A percentile compares a stretch with the other conserved stretches of the same genome.
These are phyloP conservation scores for Parietaria judaica DNA, from an alignment of 306 rosid genomes.

Conservation along the genomic window DNA sequence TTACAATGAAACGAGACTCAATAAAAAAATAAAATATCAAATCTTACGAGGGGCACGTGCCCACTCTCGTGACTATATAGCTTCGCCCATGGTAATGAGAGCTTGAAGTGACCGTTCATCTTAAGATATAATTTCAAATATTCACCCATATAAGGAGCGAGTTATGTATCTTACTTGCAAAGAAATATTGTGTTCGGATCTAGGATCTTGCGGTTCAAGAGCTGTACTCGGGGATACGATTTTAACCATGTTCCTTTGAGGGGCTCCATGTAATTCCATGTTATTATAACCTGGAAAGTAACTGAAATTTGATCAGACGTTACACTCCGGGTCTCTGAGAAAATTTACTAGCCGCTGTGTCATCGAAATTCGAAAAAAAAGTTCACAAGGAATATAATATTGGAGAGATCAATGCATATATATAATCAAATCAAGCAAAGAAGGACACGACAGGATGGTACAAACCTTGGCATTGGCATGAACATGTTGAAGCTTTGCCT, in stretches of 20 bases:
- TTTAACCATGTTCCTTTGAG: background rate
- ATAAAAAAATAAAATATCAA: too few relatives aligned
- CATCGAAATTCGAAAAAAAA: background rate
- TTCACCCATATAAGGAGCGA: too few relatives aligned
- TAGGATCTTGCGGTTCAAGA: background rate
- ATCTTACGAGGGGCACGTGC: too few relatives aligned
- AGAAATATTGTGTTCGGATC: background rate
- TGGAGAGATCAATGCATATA: background rate
- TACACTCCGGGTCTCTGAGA: background rate
- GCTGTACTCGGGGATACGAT: background rate
- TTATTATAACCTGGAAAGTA: background rate
- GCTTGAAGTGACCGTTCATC: too few relatives aligned
- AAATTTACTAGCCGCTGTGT: background rate
- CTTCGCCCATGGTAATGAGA: too few relatives aligned
- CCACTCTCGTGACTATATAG: too few relatives aligned
- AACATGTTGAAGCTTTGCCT: background rate
- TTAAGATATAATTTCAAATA: too few relatives aligned
- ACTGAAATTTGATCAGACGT: background rate
- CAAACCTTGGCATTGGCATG: conserved; percentile 1
- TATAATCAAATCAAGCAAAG: background rate
- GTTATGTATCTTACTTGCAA: conserved; percentile 7
- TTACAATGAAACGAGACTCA: too few relatives aligned
- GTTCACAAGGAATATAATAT: background rate
- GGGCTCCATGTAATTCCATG: background rate
- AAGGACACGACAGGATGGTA: background rate